These are phyloP conservation scores for Sutorius eximius DNA, from an alignment of 1,284 basidiomycete genomes.

Conservation along the genomic window DNA sequence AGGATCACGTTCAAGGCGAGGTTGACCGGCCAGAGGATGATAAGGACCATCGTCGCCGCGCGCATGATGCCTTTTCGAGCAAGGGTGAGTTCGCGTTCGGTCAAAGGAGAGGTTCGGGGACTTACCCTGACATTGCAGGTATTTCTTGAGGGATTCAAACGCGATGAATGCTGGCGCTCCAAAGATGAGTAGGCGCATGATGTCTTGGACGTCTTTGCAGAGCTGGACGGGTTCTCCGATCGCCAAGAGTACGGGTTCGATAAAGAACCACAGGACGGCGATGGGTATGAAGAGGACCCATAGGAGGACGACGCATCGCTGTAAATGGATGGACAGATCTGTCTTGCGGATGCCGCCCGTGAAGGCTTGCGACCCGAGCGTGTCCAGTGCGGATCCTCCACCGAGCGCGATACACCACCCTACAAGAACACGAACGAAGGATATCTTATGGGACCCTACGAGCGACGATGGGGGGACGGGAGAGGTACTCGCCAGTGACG, in stretches of 20 bases:
- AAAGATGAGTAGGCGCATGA: constrained; percentile 60
- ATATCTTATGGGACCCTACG: constrained; percentile 50
- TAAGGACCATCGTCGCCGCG: constrained; percentile 62
- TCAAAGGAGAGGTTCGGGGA: background rate
- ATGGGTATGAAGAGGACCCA: constrained; percentile 66
- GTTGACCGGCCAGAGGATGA: constrained; percentile 64
- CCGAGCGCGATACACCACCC: constrained; percentile 76
- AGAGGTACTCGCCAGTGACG: constrained; percentile 64
- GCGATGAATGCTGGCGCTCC: constrained; percentile 73
- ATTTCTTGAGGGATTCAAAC: constrained; percentile 77
- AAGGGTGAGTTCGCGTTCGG: background rate
- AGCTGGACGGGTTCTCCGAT: constrained; percentile 62
- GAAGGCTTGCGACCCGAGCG: constrained; percentile 73
- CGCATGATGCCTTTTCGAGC: constrained; percentile 64
- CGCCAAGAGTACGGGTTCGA: constrained; percentile 56
- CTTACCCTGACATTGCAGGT: constrained; percentile 75
- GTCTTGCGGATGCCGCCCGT: constrained; percentile 57
- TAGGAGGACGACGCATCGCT: constrained; percentile 63
- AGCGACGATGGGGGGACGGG: constrained; percentile 10
- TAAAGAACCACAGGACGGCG: constrained; percentile 57
- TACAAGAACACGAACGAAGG: constrained; percentile 33
- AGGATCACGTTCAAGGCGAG: constrained; percentile 57
- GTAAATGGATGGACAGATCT: constrained; percentile 68
- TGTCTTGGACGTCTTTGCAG: constrained; percentile 58
- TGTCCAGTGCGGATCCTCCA: constrained; percentile 75